Conservation (phyloP, 2,329 filamentous ascomycete species). For the Paramyrothecium sp. region DNA sequence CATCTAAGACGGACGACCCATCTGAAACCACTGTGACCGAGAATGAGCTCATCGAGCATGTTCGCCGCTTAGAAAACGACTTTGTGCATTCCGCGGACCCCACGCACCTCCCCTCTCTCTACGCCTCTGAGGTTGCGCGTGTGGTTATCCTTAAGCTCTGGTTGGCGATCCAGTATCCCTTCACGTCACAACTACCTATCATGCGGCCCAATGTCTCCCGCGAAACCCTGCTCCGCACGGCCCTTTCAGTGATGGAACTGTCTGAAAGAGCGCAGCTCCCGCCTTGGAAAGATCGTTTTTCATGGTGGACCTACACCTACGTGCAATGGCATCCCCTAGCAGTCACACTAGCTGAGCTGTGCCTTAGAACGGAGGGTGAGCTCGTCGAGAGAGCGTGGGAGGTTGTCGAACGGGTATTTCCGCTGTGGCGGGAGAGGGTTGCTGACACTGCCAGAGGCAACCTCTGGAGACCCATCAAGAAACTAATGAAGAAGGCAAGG, state of each 20-base stretch:
- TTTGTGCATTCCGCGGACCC: slow-evolving; percentile 36
- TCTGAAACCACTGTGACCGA: slow-evolving; percentile 25
- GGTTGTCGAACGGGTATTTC: slow-evolving; percentile 44
- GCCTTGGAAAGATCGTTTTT: slow-evolving; percentile 34
- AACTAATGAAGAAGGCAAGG: slow-evolving; percentile 49
- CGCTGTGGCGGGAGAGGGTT: slow-evolving; percentile 39
- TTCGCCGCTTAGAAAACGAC: slow-evolving; percentile 34
- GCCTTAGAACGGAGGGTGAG: slow-evolving; percentile 42
- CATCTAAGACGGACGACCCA: slow-evolving; percentile 15
- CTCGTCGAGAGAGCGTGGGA: slow-evolving; percentile 49
- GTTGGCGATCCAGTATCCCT: slow-evolving; percentile 44
- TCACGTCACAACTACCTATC: slow-evolving; percentile 28
- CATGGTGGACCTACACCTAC: slow-evolving; percentile 49
- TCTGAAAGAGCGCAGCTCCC: slow-evolving; percentile 28
- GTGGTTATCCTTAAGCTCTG: slow-evolving; percentile 45
- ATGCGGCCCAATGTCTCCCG: slow-evolving; percentile 30
- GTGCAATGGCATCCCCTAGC: slow-evolving; percentile 56
- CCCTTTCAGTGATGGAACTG: slow-evolving; percentile 45
- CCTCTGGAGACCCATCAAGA: slow-evolving; percentile 54
- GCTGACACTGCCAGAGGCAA: slow-evolving; percentile 49
- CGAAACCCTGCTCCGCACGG: slow-evolving; percentile 43
- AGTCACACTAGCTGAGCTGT: slow-evolving; percentile 51
- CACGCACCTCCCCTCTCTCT: slow-evolving; percentile 28
- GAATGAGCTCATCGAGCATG: slow-evolving; percentile 37
- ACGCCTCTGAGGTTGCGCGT: slow-evolving; percentile 38